phyloP scores from a whole-genome alignment of 441 rosid species.

The Adansonia madagascariensis region DNA sequence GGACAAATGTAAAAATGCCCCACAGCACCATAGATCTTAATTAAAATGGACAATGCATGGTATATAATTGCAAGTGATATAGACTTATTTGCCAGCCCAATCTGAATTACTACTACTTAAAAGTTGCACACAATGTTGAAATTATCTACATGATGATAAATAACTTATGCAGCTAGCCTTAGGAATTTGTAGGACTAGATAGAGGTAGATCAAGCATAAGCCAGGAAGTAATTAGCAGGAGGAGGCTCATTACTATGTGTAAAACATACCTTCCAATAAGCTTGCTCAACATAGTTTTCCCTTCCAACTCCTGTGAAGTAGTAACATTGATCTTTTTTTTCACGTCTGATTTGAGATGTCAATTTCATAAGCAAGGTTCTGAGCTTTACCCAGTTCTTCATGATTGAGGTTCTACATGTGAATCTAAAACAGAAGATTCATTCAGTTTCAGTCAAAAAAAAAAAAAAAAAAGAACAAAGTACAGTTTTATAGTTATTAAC shows the following conservation, averaged over 20 bases:
- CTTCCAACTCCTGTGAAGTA: not conserved
- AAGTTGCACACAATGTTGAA: not conserved
- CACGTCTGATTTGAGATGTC: not conserved
- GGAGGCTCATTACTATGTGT: not conserved
- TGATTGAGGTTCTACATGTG: not conserved
- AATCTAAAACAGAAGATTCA: not conserved
- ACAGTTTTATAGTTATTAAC: not conserved
- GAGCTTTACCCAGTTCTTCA: not conserved
- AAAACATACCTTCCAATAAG: constrained; percentile 1
- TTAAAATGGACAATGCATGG: no score
- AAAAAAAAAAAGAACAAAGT: not conserved
- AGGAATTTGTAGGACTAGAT: constrained; percentile 2
- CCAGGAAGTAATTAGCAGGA: not conserved
- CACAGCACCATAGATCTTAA: no score
- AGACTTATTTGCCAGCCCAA: not conserved
- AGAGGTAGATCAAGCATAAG: not conserved
- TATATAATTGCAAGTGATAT: not conserved
- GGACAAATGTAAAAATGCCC: no score
- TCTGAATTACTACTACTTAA: not conserved
- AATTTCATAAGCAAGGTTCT: not conserved
- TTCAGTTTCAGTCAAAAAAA: not conserved
- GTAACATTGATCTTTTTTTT: not conserved
- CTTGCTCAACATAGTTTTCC: not conserved
- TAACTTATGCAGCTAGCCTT: not conserved
- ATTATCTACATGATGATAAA: not conserved